Conservation (phyloP, 192 early-diverging fungal genomes). For the Coemansia sp. region DNA sequence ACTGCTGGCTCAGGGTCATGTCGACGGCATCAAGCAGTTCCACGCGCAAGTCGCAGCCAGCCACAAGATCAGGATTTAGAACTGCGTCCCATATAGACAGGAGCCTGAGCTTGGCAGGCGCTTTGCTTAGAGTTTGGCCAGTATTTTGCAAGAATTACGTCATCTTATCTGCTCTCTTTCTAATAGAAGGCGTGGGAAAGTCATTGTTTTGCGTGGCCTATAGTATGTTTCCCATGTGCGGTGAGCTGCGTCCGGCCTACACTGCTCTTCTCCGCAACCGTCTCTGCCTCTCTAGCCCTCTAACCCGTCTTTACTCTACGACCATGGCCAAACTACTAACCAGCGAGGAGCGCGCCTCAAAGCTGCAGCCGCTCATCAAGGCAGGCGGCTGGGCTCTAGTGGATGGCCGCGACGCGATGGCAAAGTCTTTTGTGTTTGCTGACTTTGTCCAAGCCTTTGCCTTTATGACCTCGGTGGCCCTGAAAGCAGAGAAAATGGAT, state of each 20-base stretch:
- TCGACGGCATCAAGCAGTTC: conserved; percentile 32
- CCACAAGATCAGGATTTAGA: conserved; percentile 33
- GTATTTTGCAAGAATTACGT: too few species aligned
- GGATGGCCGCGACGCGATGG: conserved; percentile 68
- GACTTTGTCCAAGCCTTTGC: conserved; percentile 90
- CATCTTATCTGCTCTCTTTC: too few species aligned
- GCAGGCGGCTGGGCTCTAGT: conserved; percentile 64
- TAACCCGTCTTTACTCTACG: neutral
- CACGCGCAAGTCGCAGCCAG: conserved; percentile 35
- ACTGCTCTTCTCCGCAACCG: neutral
- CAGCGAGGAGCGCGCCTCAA: conserved; percentile 21
- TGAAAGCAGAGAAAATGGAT: conserved; percentile 88
- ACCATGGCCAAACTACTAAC: conserved; percentile 35
- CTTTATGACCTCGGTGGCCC: conserved; percentile 93
- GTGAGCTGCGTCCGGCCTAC: too few species aligned
- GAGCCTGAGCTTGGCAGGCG: too few species aligned
- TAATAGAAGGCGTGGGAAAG: too few species aligned
- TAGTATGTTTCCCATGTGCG: too few species aligned
- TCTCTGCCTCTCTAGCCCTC: neutral
- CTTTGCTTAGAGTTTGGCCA: too few species aligned
- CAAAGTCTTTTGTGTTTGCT: conserved; percentile 76
- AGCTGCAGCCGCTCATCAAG: conserved; percentile 31
- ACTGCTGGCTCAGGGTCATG: conserved; percentile 69
- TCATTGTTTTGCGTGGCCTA: too few species aligned
- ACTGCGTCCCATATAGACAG: too few species aligned